A percentile compares a stretch with the other conserved stretches of the same genome.
phyloP scores from a whole-genome alignment of 495 filamentous ascomycete genomes.

The Cladorrhinum samala region DNA sequence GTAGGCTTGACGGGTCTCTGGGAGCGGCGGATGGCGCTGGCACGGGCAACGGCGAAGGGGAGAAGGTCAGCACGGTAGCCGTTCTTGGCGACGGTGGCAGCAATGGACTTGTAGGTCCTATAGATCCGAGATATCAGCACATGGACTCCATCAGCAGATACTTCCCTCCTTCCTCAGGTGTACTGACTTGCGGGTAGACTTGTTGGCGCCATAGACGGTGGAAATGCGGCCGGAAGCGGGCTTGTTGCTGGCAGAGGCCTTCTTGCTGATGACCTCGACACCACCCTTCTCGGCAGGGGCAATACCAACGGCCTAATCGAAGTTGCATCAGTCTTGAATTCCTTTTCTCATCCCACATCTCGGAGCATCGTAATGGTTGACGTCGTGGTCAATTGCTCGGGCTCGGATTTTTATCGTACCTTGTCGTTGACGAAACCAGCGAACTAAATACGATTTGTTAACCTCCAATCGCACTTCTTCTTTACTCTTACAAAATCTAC shows the following conservation, averaged over 20 bases:
- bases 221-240: conserved; percentile 59
- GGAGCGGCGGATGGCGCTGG: conserved; percentile 73
- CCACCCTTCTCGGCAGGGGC: conserved; percentile 58
- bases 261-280: conserved; percentile 78
- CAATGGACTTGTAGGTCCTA: conserved; percentile 85
- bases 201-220: conserved; percentile 60
- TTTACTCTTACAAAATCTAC: not conserved
- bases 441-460: conserved; percentile 51
- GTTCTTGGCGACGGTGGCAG: conserved; percentile 69
- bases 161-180: conserved; percentile 2
- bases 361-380: conserved; percentile 4
- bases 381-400: not conserved
- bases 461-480: conserved; percentile 13
- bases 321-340: conserved; percentile 16
- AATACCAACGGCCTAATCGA: conserved; percentile 71
- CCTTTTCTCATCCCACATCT: conserved; percentile 2
- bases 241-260: conserved; percentile 60
- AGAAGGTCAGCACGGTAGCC: conserved; percentile 85
- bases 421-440: conserved; percentile 88
- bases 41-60: conserved; percentile 78
- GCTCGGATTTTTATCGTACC: conserved; percentile 47
- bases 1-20: conserved; percentile 73
- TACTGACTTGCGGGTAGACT: conserved; percentile 72
- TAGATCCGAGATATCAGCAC: conserved; percentile 23
- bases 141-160: not conserved